Evolutionary conservation across 83 land plant species (phyloP).

Genomic region (Thuja plicata): DNA sequence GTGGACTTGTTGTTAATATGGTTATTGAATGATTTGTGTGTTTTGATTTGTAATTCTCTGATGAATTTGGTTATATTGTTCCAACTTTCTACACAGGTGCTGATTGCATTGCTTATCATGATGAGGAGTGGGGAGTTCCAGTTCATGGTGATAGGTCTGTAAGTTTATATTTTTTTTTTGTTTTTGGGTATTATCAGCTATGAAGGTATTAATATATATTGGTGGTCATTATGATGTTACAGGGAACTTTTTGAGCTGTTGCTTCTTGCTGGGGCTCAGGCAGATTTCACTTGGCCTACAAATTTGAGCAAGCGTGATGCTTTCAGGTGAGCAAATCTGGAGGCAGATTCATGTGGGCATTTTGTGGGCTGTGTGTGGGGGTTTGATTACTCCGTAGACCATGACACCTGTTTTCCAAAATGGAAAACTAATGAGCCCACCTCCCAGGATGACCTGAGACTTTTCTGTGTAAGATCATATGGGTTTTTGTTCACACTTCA

Average conservation of each 20-base stretch:
- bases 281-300: constrained; percentile 53
- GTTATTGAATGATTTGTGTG: background rate
- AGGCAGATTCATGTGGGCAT: background rate
- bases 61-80: background rate
- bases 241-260: constrained; percentile 57
- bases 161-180: background rate
- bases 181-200: background rate
- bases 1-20: too few relatives aligned
- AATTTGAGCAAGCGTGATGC: constrained; percentile 50
- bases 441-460: background rate
- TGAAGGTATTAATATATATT: background rate
- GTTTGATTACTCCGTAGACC: background rate
- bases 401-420: background rate
- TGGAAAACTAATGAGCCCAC: background rate
- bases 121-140: constrained; percentile 79
- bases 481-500: background rate
- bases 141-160: constrained; percentile 70
- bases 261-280: constrained; percentile 46
- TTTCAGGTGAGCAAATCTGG: constrained; percentile 33
- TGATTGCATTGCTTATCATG: constrained; percentile 58
- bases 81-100: background rate
- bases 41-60: background rate
- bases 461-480: background rate
- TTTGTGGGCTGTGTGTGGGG: background rate
- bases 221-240: background rate